phyloP scores from a whole-genome alignment of 2,329 filamentous ascomycete species.

The Claviceps pazoutovae region DNA sequence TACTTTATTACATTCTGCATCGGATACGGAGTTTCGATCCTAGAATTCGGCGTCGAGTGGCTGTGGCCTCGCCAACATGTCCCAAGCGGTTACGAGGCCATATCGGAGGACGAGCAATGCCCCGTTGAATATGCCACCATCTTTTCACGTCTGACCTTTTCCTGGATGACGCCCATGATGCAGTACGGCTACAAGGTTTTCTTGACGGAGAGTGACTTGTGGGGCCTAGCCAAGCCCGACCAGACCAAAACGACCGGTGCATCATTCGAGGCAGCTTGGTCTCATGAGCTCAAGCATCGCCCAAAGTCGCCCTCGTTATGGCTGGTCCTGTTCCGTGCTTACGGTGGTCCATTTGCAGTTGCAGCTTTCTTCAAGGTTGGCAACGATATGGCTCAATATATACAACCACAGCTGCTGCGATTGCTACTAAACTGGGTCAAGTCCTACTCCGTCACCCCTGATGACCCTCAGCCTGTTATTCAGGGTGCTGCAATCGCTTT shows the following conservation, averaged over 20 bases:
- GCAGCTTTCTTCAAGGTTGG: constrained; percentile 78
- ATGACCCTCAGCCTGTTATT: constrained; percentile 60
- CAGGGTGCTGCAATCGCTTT: constrained; percentile 78
- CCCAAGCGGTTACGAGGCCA: constrained; percentile 40
- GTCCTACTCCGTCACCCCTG: constrained; percentile 48
- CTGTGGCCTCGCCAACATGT: constrained; percentile 61
- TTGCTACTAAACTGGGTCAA: constrained; percentile 71
- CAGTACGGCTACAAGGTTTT: constrained; percentile 82
- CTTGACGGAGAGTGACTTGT: constrained; percentile 87
- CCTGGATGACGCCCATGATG: constrained; percentile 99
- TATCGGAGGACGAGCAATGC: constrained; percentile 47
- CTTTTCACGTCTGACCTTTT: constrained; percentile 87
- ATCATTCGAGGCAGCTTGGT: constrained; percentile 63
- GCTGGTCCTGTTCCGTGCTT: constrained; percentile 71
- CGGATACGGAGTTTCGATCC: constrained; percentile 52
- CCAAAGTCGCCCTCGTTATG: constrained; percentile 58
- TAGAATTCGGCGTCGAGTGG: constrained; percentile 73
- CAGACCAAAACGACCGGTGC: constrained; percentile 61
- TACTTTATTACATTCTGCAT: constrained; percentile 69
- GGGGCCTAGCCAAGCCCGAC: constrained; percentile 74
- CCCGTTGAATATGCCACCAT: constrained; percentile 84
- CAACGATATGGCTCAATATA: constrained; percentile 75
- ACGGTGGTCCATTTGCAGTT: constrained; percentile 69
- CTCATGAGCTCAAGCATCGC: constrained; percentile 51
- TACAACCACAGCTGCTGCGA: constrained; percentile 80